phyloP scores from a whole-genome alignment of 2,329 filamentous ascomycete species.

The Trichoderma cornu-damae region DNA sequence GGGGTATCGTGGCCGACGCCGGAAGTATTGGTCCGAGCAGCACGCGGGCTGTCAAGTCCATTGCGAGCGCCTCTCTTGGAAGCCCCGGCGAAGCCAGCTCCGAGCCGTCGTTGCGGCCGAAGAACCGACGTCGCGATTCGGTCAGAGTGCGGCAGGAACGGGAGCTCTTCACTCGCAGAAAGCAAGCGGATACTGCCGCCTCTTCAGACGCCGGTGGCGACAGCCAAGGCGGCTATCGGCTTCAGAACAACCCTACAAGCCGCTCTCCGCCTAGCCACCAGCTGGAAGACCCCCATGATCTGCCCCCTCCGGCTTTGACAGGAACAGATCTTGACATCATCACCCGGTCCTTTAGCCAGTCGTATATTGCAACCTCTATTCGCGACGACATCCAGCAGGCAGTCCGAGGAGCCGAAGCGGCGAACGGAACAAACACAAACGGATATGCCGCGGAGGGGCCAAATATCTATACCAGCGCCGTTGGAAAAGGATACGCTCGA shows the following conservation, averaged over 20 bases:
- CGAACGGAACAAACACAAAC: conserved; percentile 60
- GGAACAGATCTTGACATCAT: conserved; percentile 78
- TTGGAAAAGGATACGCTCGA: conserved; percentile 76
- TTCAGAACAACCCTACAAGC: conserved; percentile 43
- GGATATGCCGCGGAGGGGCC: conserved; percentile 42
- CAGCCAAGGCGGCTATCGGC: conserved; percentile 47
- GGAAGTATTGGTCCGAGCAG: conserved; percentile 76
- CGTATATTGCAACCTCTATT: conserved; percentile 68
- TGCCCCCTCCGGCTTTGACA: conserved; percentile 54
- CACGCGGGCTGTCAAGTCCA: conserved; percentile 81
- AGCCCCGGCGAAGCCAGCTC: conserved; percentile 66
- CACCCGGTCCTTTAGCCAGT: conserved; percentile 68
- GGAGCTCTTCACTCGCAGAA: conserved; percentile 80
- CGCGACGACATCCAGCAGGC: conserved; percentile 73
- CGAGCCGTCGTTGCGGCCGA: conserved; percentile 60
- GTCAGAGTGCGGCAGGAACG: conserved; percentile 81
- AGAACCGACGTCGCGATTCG: conserved; percentile 68
- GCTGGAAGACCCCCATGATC: conserved; percentile 63
- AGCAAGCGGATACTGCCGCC: conserved; percentile 59
- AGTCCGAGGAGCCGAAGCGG: conserved; percentile 56
- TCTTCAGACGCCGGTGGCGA: conserved; percentile 53
- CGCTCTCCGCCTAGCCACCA: conserved; percentile 51
- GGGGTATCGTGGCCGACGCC: conserved; percentile 48
- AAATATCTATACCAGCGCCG: conserved; percentile 50
- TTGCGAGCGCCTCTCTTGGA: conserved; percentile 73